Evolutionary conservation across 805 yeast species (phyloP).

Genomic region (Kodamaea nitidulidarum): DNA sequence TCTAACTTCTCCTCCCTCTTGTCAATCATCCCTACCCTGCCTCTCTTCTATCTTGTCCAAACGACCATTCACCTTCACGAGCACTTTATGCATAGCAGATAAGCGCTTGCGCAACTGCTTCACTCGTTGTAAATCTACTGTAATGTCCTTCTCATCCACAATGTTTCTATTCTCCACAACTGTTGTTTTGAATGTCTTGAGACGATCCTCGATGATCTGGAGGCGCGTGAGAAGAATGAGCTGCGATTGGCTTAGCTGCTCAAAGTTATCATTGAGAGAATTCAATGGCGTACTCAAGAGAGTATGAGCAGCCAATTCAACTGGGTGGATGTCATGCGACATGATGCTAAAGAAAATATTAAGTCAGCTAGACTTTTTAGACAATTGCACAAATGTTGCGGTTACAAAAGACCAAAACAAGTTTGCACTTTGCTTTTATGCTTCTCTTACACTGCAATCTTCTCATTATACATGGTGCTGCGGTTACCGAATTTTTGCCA

Average conservation of each 20-base stretch:
- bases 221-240: constrained; percentile 48
- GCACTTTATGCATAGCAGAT: constrained; percentile 19
- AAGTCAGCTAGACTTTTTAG: no score
- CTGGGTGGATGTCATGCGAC: constrained; percentile 48
- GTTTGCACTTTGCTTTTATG: no score
- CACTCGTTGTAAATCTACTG: constrained; percentile 19
- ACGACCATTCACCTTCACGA: constrained; percentile 36
- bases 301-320: constrained; percentile 56
- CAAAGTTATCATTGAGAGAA: constrained; percentile 45
- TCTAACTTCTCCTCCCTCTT: no score
- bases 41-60: constrained; percentile 10
- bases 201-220: constrained; percentile 36
- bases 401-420: no score
- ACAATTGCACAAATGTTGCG: no score
- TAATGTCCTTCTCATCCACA: constrained; percentile 18
- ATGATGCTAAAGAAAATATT: background rate
- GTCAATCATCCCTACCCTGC: no score
- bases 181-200: constrained; percentile 22
- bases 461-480: no score
- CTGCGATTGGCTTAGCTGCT: constrained; percentile 54
- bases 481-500: no score
- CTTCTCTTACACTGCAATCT: no score
- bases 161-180: constrained; percentile 15
- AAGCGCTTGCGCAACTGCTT: constrained; percentile 32
- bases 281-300: constrained; percentile 54